Percentiles rank a stretch among this genome's conserved stretches.
Evolutionary conservation across 148 eudicot species (phyloP).

Genomic region (Simmondsia chinensis): DNA sequence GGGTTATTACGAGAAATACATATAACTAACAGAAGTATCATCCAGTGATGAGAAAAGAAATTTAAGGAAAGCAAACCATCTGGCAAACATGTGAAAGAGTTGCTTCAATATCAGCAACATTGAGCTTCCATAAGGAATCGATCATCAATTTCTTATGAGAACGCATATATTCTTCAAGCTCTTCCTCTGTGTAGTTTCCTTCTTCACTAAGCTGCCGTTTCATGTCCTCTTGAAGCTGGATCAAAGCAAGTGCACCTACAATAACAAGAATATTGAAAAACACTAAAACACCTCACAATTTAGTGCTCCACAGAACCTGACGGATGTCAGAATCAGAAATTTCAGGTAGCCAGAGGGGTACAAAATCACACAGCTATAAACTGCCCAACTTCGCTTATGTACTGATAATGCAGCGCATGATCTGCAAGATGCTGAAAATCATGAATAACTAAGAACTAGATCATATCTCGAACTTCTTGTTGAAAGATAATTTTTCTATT

Average conservation of each 20-base stretch:
- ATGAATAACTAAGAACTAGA: no score
- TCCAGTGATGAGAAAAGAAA: slow-evolving; percentile 1
- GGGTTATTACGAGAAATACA: slow-evolving; percentile 9
- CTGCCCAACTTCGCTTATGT: no score
- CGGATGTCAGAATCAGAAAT: not conserved
- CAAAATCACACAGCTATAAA: no score
- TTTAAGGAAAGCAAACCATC: slow-evolving; percentile 39
- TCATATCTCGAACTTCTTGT: no score
- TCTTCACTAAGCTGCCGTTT: slow-evolving; percentile 80
- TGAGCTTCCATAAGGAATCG: slow-evolving; percentile 99
- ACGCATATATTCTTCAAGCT: slow-evolving; percentile 88
- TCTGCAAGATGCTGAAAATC: no score
- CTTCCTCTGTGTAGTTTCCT: slow-evolving; percentile 81
- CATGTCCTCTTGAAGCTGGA: slow-evolving; percentile 97
- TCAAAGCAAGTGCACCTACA: slow-evolving; percentile 89
- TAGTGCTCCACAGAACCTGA: not conserved
- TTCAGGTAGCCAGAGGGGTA: no score
- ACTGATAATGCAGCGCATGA: no score
- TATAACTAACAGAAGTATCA: not conserved
- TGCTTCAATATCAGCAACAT: slow-evolving; percentile 92
- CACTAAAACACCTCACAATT: not conserved
- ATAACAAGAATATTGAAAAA: slow-evolving; percentile 8
- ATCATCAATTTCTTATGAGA: slow-evolving; percentile 93
- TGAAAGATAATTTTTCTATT: no score
- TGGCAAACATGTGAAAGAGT: slow-evolving; percentile 93